These are phyloP conservation scores for Diaporthe capsici DNA, from an alignment of 2,329 filamentous ascomycete genomes.

Conservation along the genomic window DNA sequence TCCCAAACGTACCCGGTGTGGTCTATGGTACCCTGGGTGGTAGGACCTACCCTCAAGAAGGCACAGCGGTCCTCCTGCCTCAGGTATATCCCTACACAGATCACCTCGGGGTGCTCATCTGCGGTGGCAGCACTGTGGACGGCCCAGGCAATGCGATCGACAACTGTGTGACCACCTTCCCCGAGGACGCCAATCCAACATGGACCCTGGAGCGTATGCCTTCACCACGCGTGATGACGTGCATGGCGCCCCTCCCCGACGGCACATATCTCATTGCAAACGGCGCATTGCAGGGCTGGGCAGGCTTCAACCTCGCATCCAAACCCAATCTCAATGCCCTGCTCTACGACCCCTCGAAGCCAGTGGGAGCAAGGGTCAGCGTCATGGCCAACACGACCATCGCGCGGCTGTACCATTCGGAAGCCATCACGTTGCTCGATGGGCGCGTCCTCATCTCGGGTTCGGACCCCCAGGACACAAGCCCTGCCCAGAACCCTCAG, in stretches of 20 bases:
- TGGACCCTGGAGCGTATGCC: conserved; percentile 73
- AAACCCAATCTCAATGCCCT: conserved; percentile 65
- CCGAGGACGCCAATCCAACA: conserved; percentile 61
- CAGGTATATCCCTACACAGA: conserved; percentile 66
- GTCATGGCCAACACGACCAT: conserved; percentile 70
- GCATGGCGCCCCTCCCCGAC: conserved; percentile 68
- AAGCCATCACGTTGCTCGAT: conserved; percentile 68
- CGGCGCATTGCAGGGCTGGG: conserved; percentile 64
- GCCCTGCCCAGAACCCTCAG: conserved; percentile 55
- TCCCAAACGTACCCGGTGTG: conserved; percentile 68
- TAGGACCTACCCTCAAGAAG: conserved; percentile 70
- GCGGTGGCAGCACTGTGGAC: conserved; percentile 65
- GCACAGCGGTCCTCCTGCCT: conserved; percentile 67
- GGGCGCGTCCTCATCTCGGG: conserved; percentile 68
- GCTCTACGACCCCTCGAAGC: conserved; percentile 66
- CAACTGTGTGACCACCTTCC: conserved; percentile 69
- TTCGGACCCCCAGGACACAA: conserved; percentile 58
- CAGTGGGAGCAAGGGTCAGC: conserved; percentile 63
- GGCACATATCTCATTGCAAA: conserved; percentile 70
- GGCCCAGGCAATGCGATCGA: conserved; percentile 67
- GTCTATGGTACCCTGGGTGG: conserved; percentile 66
- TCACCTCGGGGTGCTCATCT: conserved; percentile 66
- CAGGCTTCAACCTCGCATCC: conserved; percentile 66
- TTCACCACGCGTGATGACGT: conserved; percentile 66
- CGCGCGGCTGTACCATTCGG: conserved; percentile 67